Base-by-base conservation (phyloP, 2,329 filamentous ascomycete genomes). In the Fulvia fulva region DNA sequence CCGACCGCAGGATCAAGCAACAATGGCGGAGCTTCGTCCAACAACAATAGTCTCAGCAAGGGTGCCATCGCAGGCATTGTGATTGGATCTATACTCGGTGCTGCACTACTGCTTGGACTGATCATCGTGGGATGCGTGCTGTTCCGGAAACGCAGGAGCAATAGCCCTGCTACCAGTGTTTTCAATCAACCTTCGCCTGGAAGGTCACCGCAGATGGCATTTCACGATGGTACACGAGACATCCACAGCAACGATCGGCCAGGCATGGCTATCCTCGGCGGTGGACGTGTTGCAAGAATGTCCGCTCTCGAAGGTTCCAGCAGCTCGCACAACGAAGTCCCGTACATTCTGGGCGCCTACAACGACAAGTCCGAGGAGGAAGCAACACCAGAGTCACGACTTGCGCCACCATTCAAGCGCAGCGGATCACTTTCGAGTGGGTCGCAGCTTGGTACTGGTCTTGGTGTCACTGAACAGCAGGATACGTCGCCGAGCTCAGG, bases 281-380 rank as follows among this genome's bases (percentile, higher is more conserved):
- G 91, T 45, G 91, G 91, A 28, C 87, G 94, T 61, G 94, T 99
- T 59, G 90, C 94, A 41, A 87, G 94, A 56, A 97, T 99, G 94
- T 92, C 93, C 41, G 94, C 94, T 32, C 76, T 99, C 53, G 93
- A 97, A 75, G 87, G 86, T 5, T 84, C 87, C 55, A 84, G 85
- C 0, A 84, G 81, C 58, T 82, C 85, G 22, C 65, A 69, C n/a
- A 56, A 65, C 22, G 34, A 56, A 44, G 2, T 81, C 73, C 63
- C 70, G 69, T 57, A 66, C 66, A 60, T 53, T 21, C 60, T 65
- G 61, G 66, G 64, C 63, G 70, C 53, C 41, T 77, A 75, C 50
- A 81, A 83, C 57, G 88, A 87, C 25, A 59, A 59, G 0, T 89
- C 87, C 0, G 91, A 90, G 0, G 88, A 90, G 67, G 86, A 64